Evolutionary conservation across 257 asterid genomes (phyloP).

Genomic region (Linderniella brevidens): DNA sequence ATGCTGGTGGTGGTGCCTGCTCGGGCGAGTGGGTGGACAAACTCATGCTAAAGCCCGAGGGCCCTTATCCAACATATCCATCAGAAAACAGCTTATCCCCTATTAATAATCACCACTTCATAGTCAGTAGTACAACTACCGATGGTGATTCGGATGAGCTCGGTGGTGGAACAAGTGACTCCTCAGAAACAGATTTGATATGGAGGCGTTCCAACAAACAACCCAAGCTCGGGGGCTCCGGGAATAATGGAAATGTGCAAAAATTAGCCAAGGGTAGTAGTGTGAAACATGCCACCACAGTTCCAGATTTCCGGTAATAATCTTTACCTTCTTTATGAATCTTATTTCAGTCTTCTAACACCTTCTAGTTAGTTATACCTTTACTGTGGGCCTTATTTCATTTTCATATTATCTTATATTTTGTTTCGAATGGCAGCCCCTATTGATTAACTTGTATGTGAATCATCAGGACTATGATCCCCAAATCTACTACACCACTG

Average conservation of each 20-base stretch:
- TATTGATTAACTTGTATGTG: conserved; percentile 1
- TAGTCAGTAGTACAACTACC: conserved; percentile 8
- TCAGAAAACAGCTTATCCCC: conserved; percentile 25
- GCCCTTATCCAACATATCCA: conserved; percentile 30
- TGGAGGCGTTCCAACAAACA: conserved; percentile 64
- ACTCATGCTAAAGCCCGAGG: conserved; percentile 71
- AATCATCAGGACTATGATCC: conserved; percentile 44
- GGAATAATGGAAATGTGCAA: conserved; percentile 32
- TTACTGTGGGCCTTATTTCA: too few species aligned
- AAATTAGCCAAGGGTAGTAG: conserved; percentile 30
- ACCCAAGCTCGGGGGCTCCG: conserved; percentile 34
- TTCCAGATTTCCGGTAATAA: conserved; percentile 61
- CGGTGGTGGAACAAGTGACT: conserved; percentile 74
- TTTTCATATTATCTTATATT: neutral
- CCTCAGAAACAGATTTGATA: conserved; percentile 78
- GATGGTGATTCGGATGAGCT: conserved; percentile 49
- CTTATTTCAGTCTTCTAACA: too few species aligned
- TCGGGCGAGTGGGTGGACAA: conserved; percentile 95
- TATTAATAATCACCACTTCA: conserved; percentile 27
- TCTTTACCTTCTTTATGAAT: too few species aligned
- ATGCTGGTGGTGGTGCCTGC: conserved; percentile 40
- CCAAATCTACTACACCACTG: conserved; percentile 50
- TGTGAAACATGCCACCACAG: conserved; percentile 25
- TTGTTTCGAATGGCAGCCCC: neutral
- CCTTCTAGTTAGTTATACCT: too few species aligned